These are phyloP conservation scores for Trichoderma lentiforme DNA, from an alignment of 2,329 filamentous ascomycete genomes.

Conservation along the genomic window DNA sequence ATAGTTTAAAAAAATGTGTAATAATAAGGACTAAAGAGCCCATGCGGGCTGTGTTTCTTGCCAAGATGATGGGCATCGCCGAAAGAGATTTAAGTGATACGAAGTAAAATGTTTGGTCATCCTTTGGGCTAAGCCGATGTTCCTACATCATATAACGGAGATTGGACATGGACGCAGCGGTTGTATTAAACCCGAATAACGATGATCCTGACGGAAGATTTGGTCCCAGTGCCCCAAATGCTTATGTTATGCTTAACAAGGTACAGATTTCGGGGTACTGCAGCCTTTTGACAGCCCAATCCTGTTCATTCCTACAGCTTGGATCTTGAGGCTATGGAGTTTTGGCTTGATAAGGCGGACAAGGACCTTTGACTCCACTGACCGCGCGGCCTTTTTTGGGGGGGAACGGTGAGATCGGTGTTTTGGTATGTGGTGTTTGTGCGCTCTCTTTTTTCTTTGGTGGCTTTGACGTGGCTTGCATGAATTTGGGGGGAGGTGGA, in stretches of 20 bases:
- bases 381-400: neutral
- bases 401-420: neutral
- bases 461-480: slow-evolving; percentile 5
- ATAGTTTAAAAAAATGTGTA: neutral
- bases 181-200: neutral
- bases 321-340: neutral
- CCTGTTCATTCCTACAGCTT: neutral
- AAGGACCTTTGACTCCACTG: neutral
- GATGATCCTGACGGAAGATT: neutral
- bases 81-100: neutral
- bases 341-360: neutral
- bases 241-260: neutral
- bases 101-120: neutral
- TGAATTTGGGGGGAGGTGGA: neutral
- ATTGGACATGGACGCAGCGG: neutral
- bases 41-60: neutral
- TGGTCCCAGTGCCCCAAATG: neutral
- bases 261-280: neutral
- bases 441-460: neutral
- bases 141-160: neutral
- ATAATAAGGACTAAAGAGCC: neutral
- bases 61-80: neutral
- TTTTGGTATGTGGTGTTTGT: neutral
- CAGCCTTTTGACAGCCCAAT: neutral
- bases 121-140: neutral